Base-by-base conservation (phyloP, 2,329 filamentous ascomycete genomes). In the Paradendryphiella salina region DNA sequence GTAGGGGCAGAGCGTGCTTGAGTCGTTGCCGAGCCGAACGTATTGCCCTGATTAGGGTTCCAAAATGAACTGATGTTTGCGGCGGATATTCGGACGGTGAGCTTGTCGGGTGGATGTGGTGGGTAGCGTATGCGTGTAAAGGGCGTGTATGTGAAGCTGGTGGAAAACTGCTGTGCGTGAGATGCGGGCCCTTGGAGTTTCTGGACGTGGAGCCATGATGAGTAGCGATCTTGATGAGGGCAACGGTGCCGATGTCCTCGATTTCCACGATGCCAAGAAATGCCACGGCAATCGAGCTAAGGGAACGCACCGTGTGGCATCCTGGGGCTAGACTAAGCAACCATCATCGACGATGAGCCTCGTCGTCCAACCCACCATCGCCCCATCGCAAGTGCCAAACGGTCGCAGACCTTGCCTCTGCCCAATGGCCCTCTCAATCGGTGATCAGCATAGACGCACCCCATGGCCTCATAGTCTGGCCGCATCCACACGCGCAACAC, bases 331-430 rank as follows among this genome's bases (percentile, higher is more conserved):
- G 58, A 46, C 51, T 38, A 32, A 38, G 51, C 29, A 20, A 13
- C 32, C n/a, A 32, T 31, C 47, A 60, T 60, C 57, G 57, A 44
- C 57, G 57, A 60, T 60, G 58, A 42, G 46, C 48, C 46, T 54
- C 53, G 21, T 46, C 40, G 31, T 35, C 32, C 21, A 32, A 37
- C 37, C 39, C 46, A 20, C 33, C 44, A 38, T 48, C 40, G 54
- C 55, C 49, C 40, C 35, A 46, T 58, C 43, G 55, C 36, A 40
- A 38, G 8, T 31, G 29, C 44, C 31, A 33, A 33, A 36, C 31
- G 29, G 26, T 21, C 26, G 52, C 14, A 40, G 21, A 36, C 42
- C 28, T 48, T 34, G 9, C 2, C 1, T 4, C 20, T 36, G 38
- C 46, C 49, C 35, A 45, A 52, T 46, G 45, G 21, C 36, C 39